A percentile compares a stretch with the other conserved stretches of the same genome.
These are phyloP conservation scores for Funneliformis geosporum DNA, from an alignment of 192 early-diverging fungal species.

Conservation along the genomic window DNA sequence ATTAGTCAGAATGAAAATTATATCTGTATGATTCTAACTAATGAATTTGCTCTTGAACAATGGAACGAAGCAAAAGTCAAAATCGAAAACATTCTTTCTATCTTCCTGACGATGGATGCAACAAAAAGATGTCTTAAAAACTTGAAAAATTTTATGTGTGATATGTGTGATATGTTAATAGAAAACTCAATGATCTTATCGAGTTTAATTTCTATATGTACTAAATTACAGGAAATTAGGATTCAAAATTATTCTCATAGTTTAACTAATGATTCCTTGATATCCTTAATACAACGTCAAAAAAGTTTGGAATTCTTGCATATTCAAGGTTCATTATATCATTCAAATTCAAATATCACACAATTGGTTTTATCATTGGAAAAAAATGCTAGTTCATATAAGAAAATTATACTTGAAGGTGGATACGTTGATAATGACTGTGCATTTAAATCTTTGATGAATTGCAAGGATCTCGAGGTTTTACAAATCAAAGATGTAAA, in stretches of 20 bases:
- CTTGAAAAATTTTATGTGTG: neutral
- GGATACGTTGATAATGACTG: neutral
- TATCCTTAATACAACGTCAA: neutral
- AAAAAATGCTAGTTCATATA: neutral
- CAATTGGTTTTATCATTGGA: neutral
- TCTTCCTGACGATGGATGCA: neutral
- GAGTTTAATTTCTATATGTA: neutral
- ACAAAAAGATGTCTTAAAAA: neutral
- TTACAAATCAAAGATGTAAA: neutral
- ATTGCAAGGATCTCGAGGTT: constrained; percentile 4
- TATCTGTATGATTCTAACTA: neutral
- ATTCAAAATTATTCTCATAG: neutral
- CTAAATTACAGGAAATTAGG: neutral
- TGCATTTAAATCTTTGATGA: neutral
- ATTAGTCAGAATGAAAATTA: neutral
- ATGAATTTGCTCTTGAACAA: neutral
- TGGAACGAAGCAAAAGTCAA: neutral
- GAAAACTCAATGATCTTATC: neutral
- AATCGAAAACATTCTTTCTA: neutral
- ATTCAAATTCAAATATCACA: neutral
- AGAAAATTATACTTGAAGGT: neutral
- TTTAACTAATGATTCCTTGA: neutral
- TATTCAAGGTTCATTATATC: neutral
- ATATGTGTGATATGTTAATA: neutral
- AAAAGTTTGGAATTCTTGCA: neutral